A percentile compares a stretch with the other conserved stretches of the same genome.
These are phyloP conservation scores for Aspergillus ellipticus DNA, from an alignment of 495 filamentous ascomycete genomes.

Conservation along the genomic window DNA sequence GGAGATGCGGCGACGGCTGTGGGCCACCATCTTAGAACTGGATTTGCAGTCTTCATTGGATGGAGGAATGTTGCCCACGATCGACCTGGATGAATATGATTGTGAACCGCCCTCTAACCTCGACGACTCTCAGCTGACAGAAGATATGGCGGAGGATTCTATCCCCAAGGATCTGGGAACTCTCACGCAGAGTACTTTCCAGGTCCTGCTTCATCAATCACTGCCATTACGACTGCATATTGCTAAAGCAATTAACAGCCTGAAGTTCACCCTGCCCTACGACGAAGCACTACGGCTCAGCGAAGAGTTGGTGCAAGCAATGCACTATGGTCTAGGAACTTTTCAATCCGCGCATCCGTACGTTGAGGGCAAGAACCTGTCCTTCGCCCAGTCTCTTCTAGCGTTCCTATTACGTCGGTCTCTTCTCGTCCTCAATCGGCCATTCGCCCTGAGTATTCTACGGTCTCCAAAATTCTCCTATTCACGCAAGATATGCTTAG, in stretches of 20 bases:
- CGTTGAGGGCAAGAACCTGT: slow-evolving; percentile 27
- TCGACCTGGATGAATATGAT: slow-evolving; percentile 43
- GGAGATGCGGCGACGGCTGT: slow-evolving; percentile 57
- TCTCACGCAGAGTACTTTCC: slow-evolving; percentile 51
- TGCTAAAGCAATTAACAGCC: slow-evolving; percentile 44
- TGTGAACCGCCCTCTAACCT: slow-evolving; percentile 53
- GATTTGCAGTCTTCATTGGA: slow-evolving; percentile 54
- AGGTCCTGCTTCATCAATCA: slow-evolving; percentile 46
- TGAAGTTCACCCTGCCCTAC: slow-evolving; percentile 48
- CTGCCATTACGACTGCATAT: slow-evolving; percentile 48
- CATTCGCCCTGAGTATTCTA: slow-evolving; percentile 48
- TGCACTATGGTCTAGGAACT: slow-evolving; percentile 27
- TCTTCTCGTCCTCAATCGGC: slow-evolving; percentile 49
- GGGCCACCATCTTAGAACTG: slow-evolving; percentile 61
- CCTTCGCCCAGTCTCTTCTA: slow-evolving; percentile 33
- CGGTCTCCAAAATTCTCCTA: slow-evolving; percentile 51
- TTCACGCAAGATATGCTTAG: slow-evolving; percentile 52
- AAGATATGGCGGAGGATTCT: slow-evolving; percentile 34
- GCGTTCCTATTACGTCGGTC: slow-evolving; percentile 50
- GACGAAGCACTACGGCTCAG: slow-evolving; percentile 47
- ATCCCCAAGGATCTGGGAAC: slow-evolving; percentile 25
- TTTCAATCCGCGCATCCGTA: slow-evolving; percentile 26
- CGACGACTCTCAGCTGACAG: slow-evolving; percentile 54
- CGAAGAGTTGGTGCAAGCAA: slow-evolving; percentile 33
- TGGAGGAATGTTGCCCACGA: slow-evolving; percentile 49